Evolutionary conservation across 2,329 filamentous ascomycete species (phyloP), one percentile per base, ranked within the genome.

Genomic region (Nothopassalora personata): DNA sequence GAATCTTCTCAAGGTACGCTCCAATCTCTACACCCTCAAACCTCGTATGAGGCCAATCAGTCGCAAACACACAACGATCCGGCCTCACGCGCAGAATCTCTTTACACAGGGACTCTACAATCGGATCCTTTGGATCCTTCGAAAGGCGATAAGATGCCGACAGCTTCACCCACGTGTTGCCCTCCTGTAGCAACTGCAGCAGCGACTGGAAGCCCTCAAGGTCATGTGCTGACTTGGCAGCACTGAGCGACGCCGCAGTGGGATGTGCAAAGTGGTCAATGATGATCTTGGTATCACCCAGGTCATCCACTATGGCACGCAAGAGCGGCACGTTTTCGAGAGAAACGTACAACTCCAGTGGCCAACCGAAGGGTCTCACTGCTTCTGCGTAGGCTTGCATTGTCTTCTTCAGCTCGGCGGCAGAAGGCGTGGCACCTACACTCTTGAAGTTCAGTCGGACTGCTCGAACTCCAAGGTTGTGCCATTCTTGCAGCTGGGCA

Each of bases 41-140:
- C 11, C 84, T 75, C 3, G 85, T 87, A 69, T 86, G 83, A 19
- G 84, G 84, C 84, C 84, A 86, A 65, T 86, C 84, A 0, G 82
- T 84, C 1, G 82, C 83, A 69, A 84, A 86, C 0, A 86, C 77
- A 9, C 83, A 73, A 15, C 77, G 73, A 18, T 76, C 70, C 1
- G 74, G 75, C 10, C 76, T 79, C 4, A 76, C 70, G 3, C 70
- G 68, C 34, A 85, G 64, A 7, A 86, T 70, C 64, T 84, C 79
- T 13, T 69, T 72, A 8, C 77, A 78, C 43, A 86, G 70, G 1
- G 75, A 75, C 54, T 81, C 58, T 15, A 61, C 59, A n/a, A 65
- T 30, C n/a, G 56, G 19, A 53, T 45, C 55, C 1, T 59, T 39
- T 1, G 72, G 70, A 54, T 80, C 75, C 45, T 74, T 70, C 50